Evolutionary conservation across 2,329 filamentous ascomycete species (phyloP).

Genomic region (Fusarium staphyleae): DNA sequence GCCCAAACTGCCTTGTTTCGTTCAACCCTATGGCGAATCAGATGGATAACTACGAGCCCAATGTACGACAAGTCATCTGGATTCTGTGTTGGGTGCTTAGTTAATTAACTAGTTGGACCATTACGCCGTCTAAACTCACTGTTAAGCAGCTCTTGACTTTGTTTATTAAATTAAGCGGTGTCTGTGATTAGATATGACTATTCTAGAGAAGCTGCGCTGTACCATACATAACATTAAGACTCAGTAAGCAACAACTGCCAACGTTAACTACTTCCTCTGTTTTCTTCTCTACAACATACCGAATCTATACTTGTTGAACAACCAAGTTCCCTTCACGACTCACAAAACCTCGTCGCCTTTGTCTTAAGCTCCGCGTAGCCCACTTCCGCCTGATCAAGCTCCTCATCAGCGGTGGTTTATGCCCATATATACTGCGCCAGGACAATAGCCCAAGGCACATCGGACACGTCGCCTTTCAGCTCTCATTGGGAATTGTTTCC

Average conservation of each 20-base stretch:
- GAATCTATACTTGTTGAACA: background rate
- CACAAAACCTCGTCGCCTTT: constrained; percentile 7
- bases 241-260: too few species aligned
- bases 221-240: too few species aligned
- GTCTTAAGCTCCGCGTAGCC: constrained; percentile 10
- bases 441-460: background rate
- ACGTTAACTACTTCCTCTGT: too few species aligned
- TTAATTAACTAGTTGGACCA: background rate
- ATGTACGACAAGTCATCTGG: background rate
- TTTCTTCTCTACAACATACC: background rate
- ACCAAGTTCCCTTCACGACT: background rate
- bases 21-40: constrained; percentile 1
- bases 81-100: constrained; percentile 1
- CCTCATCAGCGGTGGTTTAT: constrained; percentile 25
- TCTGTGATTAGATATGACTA: too few species aligned
- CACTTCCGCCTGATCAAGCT: constrained; percentile 26
- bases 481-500: constrained; percentile 29
- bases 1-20: background rate
- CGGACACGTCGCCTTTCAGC: constrained; percentile 4
- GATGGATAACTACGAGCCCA: too few species aligned
- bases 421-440: constrained; percentile 24
- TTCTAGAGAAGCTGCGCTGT: too few species aligned
- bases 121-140: too few species aligned
- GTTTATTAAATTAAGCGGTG: too few species aligned
- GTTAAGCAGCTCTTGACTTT: too few species aligned